These are phyloP conservation scores for Centella asiatica DNA, from an alignment of 129 eudicot species.

Conservation along the genomic window DNA sequence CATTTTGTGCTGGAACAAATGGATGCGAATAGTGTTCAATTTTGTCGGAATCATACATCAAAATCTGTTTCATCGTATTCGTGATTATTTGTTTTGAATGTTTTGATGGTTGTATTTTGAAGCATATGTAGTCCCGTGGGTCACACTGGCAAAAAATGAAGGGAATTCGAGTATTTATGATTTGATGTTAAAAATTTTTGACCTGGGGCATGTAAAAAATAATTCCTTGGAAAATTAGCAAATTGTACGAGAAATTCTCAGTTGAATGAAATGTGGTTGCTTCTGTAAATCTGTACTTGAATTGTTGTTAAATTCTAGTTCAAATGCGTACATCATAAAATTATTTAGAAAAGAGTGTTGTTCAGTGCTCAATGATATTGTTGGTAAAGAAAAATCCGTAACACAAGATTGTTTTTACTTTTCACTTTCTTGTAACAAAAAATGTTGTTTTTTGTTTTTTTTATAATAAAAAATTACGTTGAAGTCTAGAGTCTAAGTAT, in stretches of 20 bases:
- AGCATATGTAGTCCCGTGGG: neutral
- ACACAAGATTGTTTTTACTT: too few species aligned
- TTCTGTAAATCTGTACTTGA: too few species aligned
- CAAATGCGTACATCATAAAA: too few species aligned
- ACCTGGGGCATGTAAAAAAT: constrained; percentile 13
- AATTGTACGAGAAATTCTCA: constrained; percentile 16
- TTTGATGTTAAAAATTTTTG: constrained; percentile 27
- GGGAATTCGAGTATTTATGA: constrained; percentile 33
- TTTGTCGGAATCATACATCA: constrained; percentile 42
- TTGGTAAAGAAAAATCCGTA: too few species aligned
- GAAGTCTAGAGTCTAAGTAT: too few species aligned
- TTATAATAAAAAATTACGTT: too few species aligned
- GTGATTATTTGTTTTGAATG: neutral
- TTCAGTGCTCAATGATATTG: too few species aligned
- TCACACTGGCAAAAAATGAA: neutral
- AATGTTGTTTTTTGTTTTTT: too few species aligned
- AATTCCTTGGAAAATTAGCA: constrained; percentile 6
- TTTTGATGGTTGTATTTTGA: neutral
- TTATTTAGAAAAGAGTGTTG: too few species aligned
- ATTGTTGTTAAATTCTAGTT: too few species aligned
- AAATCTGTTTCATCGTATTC: constrained; percentile 11
- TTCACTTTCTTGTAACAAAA: too few species aligned
- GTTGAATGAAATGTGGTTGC: neutral
- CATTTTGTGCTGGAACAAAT: constrained; percentile 81
- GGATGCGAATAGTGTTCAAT: constrained; percentile 41